Base-by-base conservation (phyloP, 1,139 yeast genomes). In the Suhomyces taliae region DNA sequence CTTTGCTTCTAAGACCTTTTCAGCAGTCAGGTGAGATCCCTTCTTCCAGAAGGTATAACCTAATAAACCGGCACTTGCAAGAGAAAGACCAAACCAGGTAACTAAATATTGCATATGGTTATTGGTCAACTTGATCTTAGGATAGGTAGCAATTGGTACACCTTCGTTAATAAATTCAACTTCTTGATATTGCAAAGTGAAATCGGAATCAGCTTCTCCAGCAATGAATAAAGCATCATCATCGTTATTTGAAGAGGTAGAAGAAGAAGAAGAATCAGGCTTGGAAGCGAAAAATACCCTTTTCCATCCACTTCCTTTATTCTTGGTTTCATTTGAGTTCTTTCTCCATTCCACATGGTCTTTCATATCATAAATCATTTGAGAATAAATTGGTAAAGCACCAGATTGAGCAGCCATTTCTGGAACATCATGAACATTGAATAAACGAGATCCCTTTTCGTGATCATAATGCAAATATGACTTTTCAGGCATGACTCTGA, bases 21-120 rank as follows among this genome's bases (percentile, higher is more conserved):
- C 79, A 5, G 79, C 79, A 47, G 71, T 61, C 49, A 60, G 59
- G 47, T 59, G 64, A 44, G 64, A 65, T 46, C 61, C 62, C 37
- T 57, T 60, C 56, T 71, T 74, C 56, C 61, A 57, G 48, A 71
- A 57, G 34, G 62, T 59, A 54, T 70, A 75, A 10, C 61, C 39
- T 49, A 91, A 73, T 62, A 88, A 76, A 33, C 84, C 81, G 0
- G 90, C 61, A 40, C 96, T 86, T 35, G 87, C 79, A 36, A 86
- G 58, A 1, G 90, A 83, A 37, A 90, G 78, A 0, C 96, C 96
- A 64, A 89, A 93, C 99, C 99, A 93, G 0, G 99, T 93, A 24
- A 90, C 81, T 59, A 93, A 72, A 64, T 93, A 93, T 66, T 93
- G 97, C 66, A 91, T 71, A 64, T 93, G 99, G 61, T 91, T 90